Base-by-base conservation (phyloP, 768 basidiomycete species). In the Rhodosporidiobolus sp. region DNA sequence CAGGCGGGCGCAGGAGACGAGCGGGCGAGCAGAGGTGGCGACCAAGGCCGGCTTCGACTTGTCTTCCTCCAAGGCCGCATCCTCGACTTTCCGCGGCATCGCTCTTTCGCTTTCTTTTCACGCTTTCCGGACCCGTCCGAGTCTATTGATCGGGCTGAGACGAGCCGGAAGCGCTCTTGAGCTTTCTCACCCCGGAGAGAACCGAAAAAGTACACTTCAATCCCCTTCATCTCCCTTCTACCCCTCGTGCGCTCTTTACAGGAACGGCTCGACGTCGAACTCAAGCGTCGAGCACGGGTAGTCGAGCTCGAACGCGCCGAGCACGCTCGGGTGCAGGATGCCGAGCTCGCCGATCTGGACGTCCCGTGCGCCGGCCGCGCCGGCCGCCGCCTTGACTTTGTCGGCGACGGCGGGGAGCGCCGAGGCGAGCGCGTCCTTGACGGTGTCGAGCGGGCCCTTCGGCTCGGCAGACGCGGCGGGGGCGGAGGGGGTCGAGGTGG, bases 251-350 rank as follows among this genome's bases (percentile, higher is more conserved):
- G 38, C 38, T 14, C 22, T 52, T 81, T 89, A 90, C 83, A 90
- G 88, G 85, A 99, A 92, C n/a, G 91, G 91, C 81, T 97, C 94
- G 56, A 97, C 84, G 43, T 89, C 89, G 81, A 99, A 93, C 84
- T 99, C 95, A 67, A 99, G 83, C 12, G 89, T 89, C 46, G 94
- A 97, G 83, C 94, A 97, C 28, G 95, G 95, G 83, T 91, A 94
- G 53, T 86, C 86, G 73, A 98, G 89, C 81, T 98, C 94, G 81
- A 95, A 99, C 79, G 92, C 93, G 77, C 88, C 87, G 67, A 99
- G 83, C 8, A 98, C 96, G 11, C 83, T 86, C 16, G 96, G 96
- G 81, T 99, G 95, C 63, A 99, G 83, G 77, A 97, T 91, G 38
- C 96, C 96, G 69, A 99, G 83, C n/a, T 85, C 86, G 54, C 96